Base-by-base conservation (phyloP, 208 protist species). In the Crithidia brevicula region DNA sequence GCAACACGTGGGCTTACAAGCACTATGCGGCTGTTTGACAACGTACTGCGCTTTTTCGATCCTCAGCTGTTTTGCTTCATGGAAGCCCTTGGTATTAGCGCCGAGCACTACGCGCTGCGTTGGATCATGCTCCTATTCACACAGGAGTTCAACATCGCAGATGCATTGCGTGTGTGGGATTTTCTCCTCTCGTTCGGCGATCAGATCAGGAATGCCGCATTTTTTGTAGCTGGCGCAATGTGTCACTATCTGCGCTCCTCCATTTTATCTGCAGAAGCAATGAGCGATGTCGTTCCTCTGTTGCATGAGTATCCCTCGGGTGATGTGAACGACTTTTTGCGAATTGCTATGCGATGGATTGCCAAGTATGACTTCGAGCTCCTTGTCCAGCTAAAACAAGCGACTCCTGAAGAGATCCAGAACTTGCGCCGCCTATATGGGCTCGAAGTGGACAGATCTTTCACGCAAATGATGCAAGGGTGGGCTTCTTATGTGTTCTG, bases 81-180 rank as follows among this genome's bases (percentile, higher is more conserved):
- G 27, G 65, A 77, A 33, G 20, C 34, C 4, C 23, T 82, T 8
- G 80, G 81, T 15, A 56, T 94, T 25, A 63, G 56, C 20, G 76
- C 86, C 18, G 81, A 89, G 53, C 85, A 90, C 45, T 95, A 90
- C 49, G 88, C 90, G 10, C 82, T 94, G 38, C 80, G 92, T 11
- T 97, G 92, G 92, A 71, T 97, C 13, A 93, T 88, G 54, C 72
- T 95, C 6, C 74, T 97, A 4, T 92, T 97, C 53, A 90, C 84
- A 36, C 89, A 96, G 31, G 92, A 95, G 57, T 96, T 97, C 59
- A 83, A 83, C 36, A 83, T 90, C 18, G 82, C 81, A 1, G 85
- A 92, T 70, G 67, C 83, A 0, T 77, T 95, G 63, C 71, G 88
- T 10, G 61, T 97, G 7, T 97, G 92, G 90, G 92, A 97, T 50